Evolutionary conservation across 192 early-diverging fungal species (phyloP).

Genomic region (Phlyctochytrium planicorne): DNA sequence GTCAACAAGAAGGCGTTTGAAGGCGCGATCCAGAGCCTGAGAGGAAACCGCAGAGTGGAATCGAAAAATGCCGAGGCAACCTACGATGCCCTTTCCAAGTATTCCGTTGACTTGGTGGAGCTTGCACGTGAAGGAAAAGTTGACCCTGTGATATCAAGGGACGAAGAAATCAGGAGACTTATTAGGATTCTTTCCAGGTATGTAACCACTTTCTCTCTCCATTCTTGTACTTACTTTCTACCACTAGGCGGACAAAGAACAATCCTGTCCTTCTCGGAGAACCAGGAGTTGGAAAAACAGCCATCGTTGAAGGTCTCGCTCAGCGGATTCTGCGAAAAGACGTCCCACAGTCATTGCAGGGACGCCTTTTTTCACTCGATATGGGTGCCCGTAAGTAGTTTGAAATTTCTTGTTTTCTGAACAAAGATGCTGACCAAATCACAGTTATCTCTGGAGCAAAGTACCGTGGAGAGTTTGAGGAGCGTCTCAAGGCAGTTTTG

Average conservation of each 20-base stretch:
- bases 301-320: conserved; percentile 90
- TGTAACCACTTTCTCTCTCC: conserved; percentile 28
- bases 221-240: not conserved
- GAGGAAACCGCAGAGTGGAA: conserved; percentile 84
- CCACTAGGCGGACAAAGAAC: conserved; percentile 74
- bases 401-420: not conserved
- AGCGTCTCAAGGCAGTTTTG: conserved; percentile 92
- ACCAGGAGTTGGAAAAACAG: conserved; percentile 75
- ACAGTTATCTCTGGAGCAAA: conserved; percentile 83
- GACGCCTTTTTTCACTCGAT: conserved; percentile 85
- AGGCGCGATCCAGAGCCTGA: conserved; percentile 68
- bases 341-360: conserved; percentile 83
- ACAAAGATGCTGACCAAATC: not conserved
- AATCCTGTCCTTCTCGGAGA: conserved; percentile 88
- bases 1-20: conserved; percentile 70
- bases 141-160: conserved; percentile 95
- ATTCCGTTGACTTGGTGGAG: conserved; percentile 84
- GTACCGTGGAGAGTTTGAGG: conserved; percentile 98
- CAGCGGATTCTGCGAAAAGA: conserved; percentile 91
- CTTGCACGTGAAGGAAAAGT: conserved; percentile 86
- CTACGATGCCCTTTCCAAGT: conserved; percentile 93
- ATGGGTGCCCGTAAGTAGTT: conserved; percentile 73
- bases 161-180: conserved; percentile 93
- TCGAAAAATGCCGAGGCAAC: conserved; percentile 80
- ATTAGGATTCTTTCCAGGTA: conserved; percentile 89